Conservation (phyloP, 164 flowering plant genomes). For the Houttuynia cordata region DNA sequence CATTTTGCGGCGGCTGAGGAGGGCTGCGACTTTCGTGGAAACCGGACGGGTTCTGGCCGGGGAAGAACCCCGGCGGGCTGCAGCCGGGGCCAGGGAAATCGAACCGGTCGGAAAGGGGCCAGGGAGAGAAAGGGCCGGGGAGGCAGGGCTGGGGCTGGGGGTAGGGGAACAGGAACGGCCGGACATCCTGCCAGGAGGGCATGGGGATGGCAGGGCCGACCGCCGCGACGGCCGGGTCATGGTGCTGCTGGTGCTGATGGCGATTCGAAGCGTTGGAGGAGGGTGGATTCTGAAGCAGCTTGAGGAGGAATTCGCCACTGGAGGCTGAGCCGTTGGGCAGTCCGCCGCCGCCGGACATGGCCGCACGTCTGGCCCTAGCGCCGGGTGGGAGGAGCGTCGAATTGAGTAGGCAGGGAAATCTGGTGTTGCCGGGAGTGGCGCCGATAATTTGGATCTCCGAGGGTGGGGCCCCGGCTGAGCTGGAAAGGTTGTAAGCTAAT, state of each 20-base stretch:
- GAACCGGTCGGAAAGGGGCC: slow-evolving; percentile 9
- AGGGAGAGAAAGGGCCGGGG: slow-evolving; percentile 6
- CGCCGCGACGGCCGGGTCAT: slow-evolving; percentile 83
- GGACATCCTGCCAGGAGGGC: slow-evolving; percentile 11
- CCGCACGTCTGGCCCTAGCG: no score
- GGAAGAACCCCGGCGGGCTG: neutral
- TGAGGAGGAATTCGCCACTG: slow-evolving; percentile 75
- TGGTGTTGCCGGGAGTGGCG: no score
- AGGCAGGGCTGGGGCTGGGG: slow-evolving; percentile 14
- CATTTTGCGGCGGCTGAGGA: neutral
- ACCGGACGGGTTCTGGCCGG: no score
- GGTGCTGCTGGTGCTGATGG: slow-evolving; percentile 7
- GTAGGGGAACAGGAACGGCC: neutral
- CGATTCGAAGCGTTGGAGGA: no score
- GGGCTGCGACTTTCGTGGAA: neutral
- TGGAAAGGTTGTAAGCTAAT: no score
- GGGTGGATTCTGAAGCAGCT: slow-evolving; percentile 37
- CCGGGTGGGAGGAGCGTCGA: no score
- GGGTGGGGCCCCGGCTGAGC: no score
- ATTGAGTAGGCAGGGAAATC: no score
- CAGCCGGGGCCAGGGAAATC: neutral
- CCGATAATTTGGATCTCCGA: no score
- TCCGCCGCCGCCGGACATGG: neutral
- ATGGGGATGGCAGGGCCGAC: slow-evolving; percentile 47
- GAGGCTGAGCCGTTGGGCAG: slow-evolving; percentile 2